phyloP scores from a whole-genome alignment of 176 grass and related monocot genomes.

The Eleusine indica region DNA sequence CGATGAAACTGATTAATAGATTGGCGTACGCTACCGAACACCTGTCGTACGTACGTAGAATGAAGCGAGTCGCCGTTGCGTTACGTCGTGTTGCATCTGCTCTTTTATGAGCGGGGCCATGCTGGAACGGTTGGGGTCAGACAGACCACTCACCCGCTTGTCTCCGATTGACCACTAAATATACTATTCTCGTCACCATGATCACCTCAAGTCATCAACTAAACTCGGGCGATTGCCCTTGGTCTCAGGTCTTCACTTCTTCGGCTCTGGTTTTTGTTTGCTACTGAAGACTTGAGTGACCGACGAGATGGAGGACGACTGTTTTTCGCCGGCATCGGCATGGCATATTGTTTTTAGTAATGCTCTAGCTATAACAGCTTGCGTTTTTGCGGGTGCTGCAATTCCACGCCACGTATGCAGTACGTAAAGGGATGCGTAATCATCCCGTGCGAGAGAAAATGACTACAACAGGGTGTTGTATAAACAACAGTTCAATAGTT shows the following conservation, averaged over 20 bases:
- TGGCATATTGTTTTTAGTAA: neutral
- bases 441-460: neutral
- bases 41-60: neutral
- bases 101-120: neutral
- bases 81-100: neutral
- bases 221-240: slow-evolving; percentile 20
- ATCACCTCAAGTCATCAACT: neutral
- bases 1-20: neutral
- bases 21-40: neutral
- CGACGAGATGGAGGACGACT: neutral
- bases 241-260: neutral
- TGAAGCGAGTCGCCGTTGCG: neutral
- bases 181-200: neutral
- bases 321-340: neutral
- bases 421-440: slow-evolving; percentile 15
- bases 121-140: slow-evolving; percentile 17
- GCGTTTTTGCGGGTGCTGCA: neutral
- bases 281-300: neutral
- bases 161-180: neutral
- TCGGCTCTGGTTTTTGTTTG: slow-evolving; percentile 10
- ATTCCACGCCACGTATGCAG: slow-evolving; percentile 24
- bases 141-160: neutral
- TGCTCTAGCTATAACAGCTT: neutral
- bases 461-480: no score
- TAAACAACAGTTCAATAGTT: no score